phyloP scores from a whole-genome alignment of 352 stramenopile genomes.

The Pythium rishiriense region DNA sequence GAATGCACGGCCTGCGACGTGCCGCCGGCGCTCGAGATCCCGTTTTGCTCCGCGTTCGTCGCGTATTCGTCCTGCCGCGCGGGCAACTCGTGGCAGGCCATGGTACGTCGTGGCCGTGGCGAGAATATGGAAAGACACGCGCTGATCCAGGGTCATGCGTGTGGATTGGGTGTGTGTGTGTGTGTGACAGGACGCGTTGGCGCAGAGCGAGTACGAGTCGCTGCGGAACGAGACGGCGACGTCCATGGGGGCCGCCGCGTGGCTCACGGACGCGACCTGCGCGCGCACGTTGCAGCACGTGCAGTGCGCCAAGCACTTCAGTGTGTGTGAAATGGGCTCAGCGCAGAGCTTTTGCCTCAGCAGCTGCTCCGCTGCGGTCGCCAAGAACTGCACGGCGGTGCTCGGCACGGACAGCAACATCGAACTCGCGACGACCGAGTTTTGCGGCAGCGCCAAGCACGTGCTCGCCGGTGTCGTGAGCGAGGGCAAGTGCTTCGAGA shows the following conservation, averaged over 20 bases:
- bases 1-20: conserved; percentile 62
- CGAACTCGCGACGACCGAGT: conserved; percentile 12
- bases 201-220: conserved; percentile 34
- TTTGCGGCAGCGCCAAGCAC: conserved; percentile 36
- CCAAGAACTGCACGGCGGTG: conserved; percentile 41
- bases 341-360: conserved; percentile 54
- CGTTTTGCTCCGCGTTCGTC: conserved; percentile 58
- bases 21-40: conserved; percentile 37
- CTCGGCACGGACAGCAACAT: conserved; percentile 18
- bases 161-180: not conserved
- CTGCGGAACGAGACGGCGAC: conserved; percentile 31
- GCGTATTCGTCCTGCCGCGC: conserved; percentile 59
- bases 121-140: no score
- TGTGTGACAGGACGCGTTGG: conserved; percentile 39
- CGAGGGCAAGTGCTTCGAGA: conserved; percentile 69
- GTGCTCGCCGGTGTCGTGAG: conserved; percentile 35
- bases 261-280: conserved; percentile 27
- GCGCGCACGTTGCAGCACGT: conserved; percentile 38
- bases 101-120: no score
- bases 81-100: conserved; percentile 43
- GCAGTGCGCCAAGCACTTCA: conserved; percentile 63
- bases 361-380: conserved; percentile 43
- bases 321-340: conserved; percentile 67
- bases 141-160: no score
- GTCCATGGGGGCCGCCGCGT: not conserved